Evolutionary conservation across 768 basidiomycete genomes (phyloP).

Genomic region (Polyporus arcularius): DNA sequence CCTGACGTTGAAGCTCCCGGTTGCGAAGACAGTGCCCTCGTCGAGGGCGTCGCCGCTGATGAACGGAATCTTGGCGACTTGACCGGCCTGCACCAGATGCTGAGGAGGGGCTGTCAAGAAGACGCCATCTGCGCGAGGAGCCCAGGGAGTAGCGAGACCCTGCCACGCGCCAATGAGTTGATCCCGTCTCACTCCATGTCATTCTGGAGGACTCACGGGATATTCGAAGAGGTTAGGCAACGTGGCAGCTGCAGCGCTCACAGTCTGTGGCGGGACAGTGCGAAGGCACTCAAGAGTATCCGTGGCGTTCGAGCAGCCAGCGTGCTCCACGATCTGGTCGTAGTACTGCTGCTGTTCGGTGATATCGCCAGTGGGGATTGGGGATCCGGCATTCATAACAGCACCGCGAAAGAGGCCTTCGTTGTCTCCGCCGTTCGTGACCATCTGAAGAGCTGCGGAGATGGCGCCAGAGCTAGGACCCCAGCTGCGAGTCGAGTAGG

Average conservation of each 20-base stretch:
- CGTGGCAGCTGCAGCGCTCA: slow-evolving; percentile 34
- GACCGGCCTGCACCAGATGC: slow-evolving; percentile 46
- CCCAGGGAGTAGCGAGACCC: slow-evolving; percentile 48
- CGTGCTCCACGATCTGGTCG: slow-evolving; percentile 39
- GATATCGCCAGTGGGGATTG: slow-evolving; percentile 13
- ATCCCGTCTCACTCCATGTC: slow-evolving; percentile 8
- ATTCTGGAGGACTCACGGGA: slow-evolving; percentile 42
- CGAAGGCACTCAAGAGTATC: slow-evolving; percentile 49
- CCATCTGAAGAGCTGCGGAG: slow-evolving; percentile 31
- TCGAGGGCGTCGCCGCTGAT: slow-evolving; percentile 56
- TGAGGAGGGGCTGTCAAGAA: slow-evolving; percentile 43
- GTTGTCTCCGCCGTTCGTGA: slow-evolving; percentile 26
- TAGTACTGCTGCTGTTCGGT: slow-evolving; percentile 36
- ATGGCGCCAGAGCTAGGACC: slow-evolving; percentile 45
- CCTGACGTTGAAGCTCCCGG: slow-evolving; percentile 29
- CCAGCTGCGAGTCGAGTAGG: slow-evolving; percentile 17
- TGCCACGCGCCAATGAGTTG: slow-evolving; percentile 27
- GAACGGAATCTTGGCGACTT: slow-evolving; percentile 48
- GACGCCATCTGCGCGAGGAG: slow-evolving; percentile 48
- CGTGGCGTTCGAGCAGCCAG: slow-evolving; percentile 34
- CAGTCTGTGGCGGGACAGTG: slow-evolving; percentile 31
- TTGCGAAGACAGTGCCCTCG: slow-evolving; percentile 49
- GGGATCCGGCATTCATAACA: slow-evolving; percentile 39
- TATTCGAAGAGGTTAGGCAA: slow-evolving; percentile 35
- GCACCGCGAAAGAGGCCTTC: slow-evolving; percentile 31